phyloP scores from a whole-genome alignment of 108 stramenopile species.

The Pseudonitzschia pungens region DNA sequence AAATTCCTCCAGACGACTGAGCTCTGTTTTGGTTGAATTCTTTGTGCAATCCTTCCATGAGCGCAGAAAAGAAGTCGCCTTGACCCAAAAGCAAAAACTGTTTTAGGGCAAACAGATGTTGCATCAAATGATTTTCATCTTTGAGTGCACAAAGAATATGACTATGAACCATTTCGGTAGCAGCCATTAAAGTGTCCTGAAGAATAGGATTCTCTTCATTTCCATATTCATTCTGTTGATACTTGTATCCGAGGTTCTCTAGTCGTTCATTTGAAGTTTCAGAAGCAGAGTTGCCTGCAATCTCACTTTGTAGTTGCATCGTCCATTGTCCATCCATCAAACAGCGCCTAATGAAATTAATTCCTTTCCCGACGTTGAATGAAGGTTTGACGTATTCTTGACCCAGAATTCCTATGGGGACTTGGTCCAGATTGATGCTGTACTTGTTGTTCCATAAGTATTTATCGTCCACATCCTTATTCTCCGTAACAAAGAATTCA shows the following conservation, averaged over 20 bases:
- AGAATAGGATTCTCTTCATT: slow-evolving; percentile 5
- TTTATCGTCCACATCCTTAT: slow-evolving; percentile 23
- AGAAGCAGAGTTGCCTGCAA: slow-evolving; percentile 13
- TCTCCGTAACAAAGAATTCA: slow-evolving; percentile 82
- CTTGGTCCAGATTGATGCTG: slow-evolving; percentile 52
- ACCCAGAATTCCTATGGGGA: slow-evolving; percentile 83
- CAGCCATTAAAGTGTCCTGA: slow-evolving; percentile 44
- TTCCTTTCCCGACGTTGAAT: slow-evolving; percentile 89
- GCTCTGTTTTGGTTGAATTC: slow-evolving; percentile 46
- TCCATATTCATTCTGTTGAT: slow-evolving; percentile 16
- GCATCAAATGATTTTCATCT: slow-evolving; percentile 71
- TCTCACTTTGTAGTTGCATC: slow-evolving; percentile 22
- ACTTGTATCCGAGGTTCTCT: slow-evolving; percentile 36
- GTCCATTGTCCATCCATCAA: slow-evolving; percentile 74
- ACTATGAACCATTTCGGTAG: slow-evolving; percentile 58
- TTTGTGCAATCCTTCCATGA: slow-evolving; percentile 80
- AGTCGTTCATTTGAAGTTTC: slow-evolving; percentile 15
- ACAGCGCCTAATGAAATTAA: slow-evolving; percentile 92
- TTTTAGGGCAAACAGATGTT: slow-evolving; percentile 92
- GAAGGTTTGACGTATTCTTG: slow-evolving; percentile 61
- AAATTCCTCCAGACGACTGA: slow-evolving; percentile 52
- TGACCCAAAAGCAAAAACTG: slow-evolving; percentile 94
- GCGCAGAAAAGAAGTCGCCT: slow-evolving; percentile 92
- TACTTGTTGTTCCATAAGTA: slow-evolving; percentile 85
- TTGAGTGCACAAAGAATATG: slow-evolving; percentile 73